Conservation (phyloP, 2,329 filamentous ascomycete species). For the Colletotrichum spinosum region DNA sequence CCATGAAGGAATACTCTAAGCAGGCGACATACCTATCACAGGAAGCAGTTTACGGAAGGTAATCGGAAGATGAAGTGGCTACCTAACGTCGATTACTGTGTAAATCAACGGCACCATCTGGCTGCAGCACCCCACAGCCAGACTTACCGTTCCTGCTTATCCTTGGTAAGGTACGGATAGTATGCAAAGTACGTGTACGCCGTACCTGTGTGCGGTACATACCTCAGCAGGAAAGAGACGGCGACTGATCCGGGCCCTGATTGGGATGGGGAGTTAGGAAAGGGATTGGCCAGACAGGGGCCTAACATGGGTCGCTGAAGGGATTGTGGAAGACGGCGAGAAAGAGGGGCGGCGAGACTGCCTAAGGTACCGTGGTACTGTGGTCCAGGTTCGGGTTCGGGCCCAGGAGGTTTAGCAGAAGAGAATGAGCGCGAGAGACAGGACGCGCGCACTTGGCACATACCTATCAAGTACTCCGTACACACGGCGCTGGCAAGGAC, state of each 20-base stretch:
- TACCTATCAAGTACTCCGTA: not conserved
- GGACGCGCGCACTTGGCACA: not conserved
- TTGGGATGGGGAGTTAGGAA: slow-evolving; percentile 25
- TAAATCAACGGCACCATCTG: no score
- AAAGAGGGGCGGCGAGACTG: slow-evolving; percentile 17
- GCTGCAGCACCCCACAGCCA: no score
- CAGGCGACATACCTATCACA: no score
- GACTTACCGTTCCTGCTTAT: not conserved
- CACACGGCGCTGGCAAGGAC: slow-evolving; percentile 5
- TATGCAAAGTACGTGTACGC: no score
- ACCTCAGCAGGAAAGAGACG: slow-evolving; percentile 9
- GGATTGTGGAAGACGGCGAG: slow-evolving; percentile 26
- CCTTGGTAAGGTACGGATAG: no score
- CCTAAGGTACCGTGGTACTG: not conserved
- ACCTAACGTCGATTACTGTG: no score
- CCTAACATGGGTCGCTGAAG: slow-evolving; percentile 14
- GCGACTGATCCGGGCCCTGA: slow-evolving; percentile 21
- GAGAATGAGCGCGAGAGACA: slow-evolving; percentile 23
- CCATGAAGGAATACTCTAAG: no score
- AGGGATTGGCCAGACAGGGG: slow-evolving; percentile 26
- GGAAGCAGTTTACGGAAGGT: no score
- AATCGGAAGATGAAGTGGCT: no score
- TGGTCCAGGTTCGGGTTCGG: slow-evolving; percentile 2
- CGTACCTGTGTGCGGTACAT: no score
- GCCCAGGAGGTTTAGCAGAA: not conserved